These are phyloP conservation scores for Coemansia sp. DNA, from an alignment of 192 early-diverging fungal genomes.

Conservation along the genomic window DNA sequence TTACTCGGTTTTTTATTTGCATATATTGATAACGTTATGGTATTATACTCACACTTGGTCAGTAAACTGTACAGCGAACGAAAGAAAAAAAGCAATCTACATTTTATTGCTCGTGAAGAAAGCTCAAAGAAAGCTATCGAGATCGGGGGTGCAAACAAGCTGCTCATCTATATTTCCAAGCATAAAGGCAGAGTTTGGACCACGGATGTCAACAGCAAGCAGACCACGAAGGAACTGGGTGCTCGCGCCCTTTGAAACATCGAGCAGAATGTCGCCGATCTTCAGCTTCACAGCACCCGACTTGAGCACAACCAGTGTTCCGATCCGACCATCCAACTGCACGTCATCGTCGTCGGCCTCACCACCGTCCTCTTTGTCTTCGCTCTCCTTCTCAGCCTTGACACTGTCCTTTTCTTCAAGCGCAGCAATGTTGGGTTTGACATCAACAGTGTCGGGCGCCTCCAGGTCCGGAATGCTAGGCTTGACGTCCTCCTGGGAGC, in stretches of 20 bases:
- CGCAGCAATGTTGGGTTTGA: constrained; percentile 25
- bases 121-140: constrained; percentile 35
- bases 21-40: too few relatives aligned
- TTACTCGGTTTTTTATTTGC: too few relatives aligned
- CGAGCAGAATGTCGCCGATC: constrained; percentile 46
- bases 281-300: constrained; percentile 39
- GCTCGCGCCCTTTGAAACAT: constrained; percentile 41
- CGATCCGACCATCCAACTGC: constrained; percentile 35
- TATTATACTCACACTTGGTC: too few relatives aligned
- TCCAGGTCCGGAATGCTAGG: constrained; percentile 18
- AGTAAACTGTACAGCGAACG: too few relatives aligned
- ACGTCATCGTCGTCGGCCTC: constrained; percentile 7
- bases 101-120: not conserved
- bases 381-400: constrained; percentile 5
- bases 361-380: constrained; percentile 15
- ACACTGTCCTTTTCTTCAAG: constrained; percentile 10
- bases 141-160: constrained; percentile 48
- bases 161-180: constrained; percentile 42
- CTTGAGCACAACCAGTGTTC: constrained; percentile 41
- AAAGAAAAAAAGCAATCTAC: too few relatives aligned
- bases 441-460: constrained; percentile 29
- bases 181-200: constrained; percentile 24
- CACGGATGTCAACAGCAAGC: constrained; percentile 28
- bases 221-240: constrained; percentile 48
- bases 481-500: constrained; percentile 31